Evolutionary conservation across 2,329 filamentous ascomycete species (phyloP).

Genomic region (Scorias spongiosa): DNA sequence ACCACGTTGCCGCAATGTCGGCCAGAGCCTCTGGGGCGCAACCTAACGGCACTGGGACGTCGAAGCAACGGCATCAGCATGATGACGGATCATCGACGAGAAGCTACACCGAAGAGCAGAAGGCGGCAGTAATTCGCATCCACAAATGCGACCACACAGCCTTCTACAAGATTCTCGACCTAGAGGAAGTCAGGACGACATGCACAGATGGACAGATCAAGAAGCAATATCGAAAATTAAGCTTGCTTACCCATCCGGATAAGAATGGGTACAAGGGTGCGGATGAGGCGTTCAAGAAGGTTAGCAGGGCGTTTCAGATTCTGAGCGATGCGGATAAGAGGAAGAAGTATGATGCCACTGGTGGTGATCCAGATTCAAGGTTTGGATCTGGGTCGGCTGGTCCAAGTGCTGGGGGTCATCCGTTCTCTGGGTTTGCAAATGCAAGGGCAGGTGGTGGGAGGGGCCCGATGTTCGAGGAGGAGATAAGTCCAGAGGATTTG

Average conservation of each 20-base stretch:
- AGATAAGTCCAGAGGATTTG: slow-evolving; percentile 91
- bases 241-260: slow-evolving; percentile 88
- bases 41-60: slow-evolving; percentile 21
- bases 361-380: slow-evolving; percentile 80
- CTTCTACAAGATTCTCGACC: slow-evolving; percentile 86
- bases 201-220: slow-evolving; percentile 79
- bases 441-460: slow-evolving; percentile 26
- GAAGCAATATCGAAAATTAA: slow-evolving; percentile 92
- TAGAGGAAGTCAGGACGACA: slow-evolving; percentile 48
- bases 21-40: slow-evolving; percentile 28
- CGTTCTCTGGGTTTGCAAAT: slow-evolving; percentile 47
- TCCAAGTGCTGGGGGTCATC: slow-evolving; percentile 37
- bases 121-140: slow-evolving; percentile 79
- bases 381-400: slow-evolving; percentile 44
- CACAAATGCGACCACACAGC: slow-evolving; percentile 69
- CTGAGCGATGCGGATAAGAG: slow-evolving; percentile 90
- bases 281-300: slow-evolving; percentile 98
- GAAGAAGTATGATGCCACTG: slow-evolving; percentile 72
- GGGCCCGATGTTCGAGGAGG: slow-evolving; percentile 63
- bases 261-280: slow-evolving; percentile 95
- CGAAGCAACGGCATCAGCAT: slow-evolving; percentile 41
- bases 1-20: slow-evolving; percentile 19
- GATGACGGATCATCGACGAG: slow-evolving; percentile 63
- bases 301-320: slow-evolving; percentile 82
- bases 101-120: slow-evolving; percentile 77